Percentiles rank a stretch among this genome's conserved stretches.
phyloP scores from a whole-genome alignment of 2,329 filamentous ascomycete species.

The Paecilomyces sp. region DNA sequence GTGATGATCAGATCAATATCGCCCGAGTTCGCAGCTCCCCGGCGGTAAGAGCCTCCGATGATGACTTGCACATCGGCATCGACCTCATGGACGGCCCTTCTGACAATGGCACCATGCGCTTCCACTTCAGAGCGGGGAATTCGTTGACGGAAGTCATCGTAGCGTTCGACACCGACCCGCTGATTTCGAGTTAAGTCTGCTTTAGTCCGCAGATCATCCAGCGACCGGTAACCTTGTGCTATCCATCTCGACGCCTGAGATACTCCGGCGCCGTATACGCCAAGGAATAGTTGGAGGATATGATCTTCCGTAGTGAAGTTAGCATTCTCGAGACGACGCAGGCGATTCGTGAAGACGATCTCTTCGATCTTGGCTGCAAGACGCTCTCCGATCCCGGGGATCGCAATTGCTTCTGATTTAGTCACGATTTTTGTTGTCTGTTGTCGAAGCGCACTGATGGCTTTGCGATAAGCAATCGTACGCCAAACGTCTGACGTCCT shows the following conservation, averaged over 20 bases:
- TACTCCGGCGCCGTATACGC: slow-evolving; percentile 72
- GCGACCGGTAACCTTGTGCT: slow-evolving; percentile 62
- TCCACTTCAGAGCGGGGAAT: slow-evolving; percentile 74
- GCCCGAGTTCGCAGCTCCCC: slow-evolving; percentile 65
- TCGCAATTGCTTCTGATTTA: slow-evolving; percentile 57
- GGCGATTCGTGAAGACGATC: slow-evolving; percentile 66
- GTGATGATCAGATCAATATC: slow-evolving; percentile 86
- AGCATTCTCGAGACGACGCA: slow-evolving; percentile 66
- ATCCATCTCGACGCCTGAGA: slow-evolving; percentile 69
- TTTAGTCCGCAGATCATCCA: slow-evolving; percentile 60
- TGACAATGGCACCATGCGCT: slow-evolving; percentile 60
- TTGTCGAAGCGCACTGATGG: slow-evolving; percentile 63
- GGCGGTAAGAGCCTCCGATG: slow-evolving; percentile 76
- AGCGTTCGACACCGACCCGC: slow-evolving; percentile 68
- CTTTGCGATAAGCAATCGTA: slow-evolving; percentile 66
- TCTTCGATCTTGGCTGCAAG: slow-evolving; percentile 85
- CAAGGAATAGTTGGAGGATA: slow-evolving; percentile 62
- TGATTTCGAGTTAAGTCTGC: slow-evolving; percentile 64
- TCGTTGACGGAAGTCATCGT: slow-evolving; percentile 67
- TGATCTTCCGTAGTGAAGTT: slow-evolving; percentile 59
- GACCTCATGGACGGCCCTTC: slow-evolving; percentile 48
- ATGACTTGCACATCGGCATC: slow-evolving; percentile 63
- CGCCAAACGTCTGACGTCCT: slow-evolving; percentile 73
- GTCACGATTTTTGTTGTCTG: slow-evolving; percentile 59
- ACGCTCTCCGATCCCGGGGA: slow-evolving; percentile 64